Percentiles rank a stretch among this genome's conserved stretches.
These are phyloP conservation scores for Fusarium humuli DNA, from an alignment of 2,329 filamentous ascomycete genomes.

Conservation along the genomic window DNA sequence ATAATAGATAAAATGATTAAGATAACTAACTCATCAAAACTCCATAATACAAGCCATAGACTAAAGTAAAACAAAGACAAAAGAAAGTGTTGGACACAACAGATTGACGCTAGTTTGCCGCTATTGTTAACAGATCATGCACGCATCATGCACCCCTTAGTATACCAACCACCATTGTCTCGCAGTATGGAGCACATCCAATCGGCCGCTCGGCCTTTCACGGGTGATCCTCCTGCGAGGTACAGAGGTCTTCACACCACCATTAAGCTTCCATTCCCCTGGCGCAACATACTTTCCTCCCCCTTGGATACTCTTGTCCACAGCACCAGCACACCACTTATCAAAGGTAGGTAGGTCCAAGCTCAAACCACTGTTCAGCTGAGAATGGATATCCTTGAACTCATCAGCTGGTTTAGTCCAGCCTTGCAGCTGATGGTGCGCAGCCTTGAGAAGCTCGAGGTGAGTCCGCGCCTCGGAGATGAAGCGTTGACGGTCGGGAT, in stretches of 20 bases:
- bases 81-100: neutral
- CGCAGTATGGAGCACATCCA: slow-evolving; percentile 35
- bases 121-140: neutral
- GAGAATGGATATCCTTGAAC: slow-evolving; percentile 35
- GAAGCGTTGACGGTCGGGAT: slow-evolving; percentile 25
- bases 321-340: slow-evolving; percentile 33
- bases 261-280: slow-evolving; percentile 35
- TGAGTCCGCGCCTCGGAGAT: slow-evolving; percentile 31
- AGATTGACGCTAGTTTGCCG: neutral
- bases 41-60: neutral
- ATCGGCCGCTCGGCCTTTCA: slow-evolving; percentile 8
- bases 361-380: slow-evolving; percentile 28
- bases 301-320: slow-evolving; percentile 30
- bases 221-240: neutral
- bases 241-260: slow-evolving; percentile 17
- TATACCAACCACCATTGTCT: slow-evolving; percentile 36
- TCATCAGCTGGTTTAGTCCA: slow-evolving; percentile 36
- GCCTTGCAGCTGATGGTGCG: slow-evolving; percentile 34
- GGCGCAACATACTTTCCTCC: slow-evolving; percentile 38
- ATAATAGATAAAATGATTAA: neutral
- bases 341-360: slow-evolving; percentile 37
- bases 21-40: neutral
- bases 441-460: slow-evolving; percentile 37
- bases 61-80: neutral
- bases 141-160: neutral